Base-by-base conservation (phyloP, 2,329 filamentous ascomycete species). In the Setomelanomma holmii region DNA sequence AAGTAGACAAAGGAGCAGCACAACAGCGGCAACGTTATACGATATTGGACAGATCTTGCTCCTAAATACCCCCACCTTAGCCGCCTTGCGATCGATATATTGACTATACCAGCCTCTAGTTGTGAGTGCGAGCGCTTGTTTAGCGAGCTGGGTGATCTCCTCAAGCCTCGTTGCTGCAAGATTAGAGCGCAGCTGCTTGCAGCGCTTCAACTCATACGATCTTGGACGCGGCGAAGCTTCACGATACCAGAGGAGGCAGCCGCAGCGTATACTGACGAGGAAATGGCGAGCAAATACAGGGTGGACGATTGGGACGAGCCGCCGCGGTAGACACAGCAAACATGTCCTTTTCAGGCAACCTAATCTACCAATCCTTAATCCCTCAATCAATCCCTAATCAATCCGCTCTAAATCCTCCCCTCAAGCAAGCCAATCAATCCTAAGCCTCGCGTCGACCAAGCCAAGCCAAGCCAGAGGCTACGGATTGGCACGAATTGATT, bases 271-370 rank as follows among this genome's bases (percentile, higher is more conserved):
- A 42, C 40, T 2, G 40, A 27, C 21, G 22, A 42, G 20, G 40
- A 42, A 14, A 42, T 42, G 40, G 21, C 14, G 40, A 42, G 19
- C 4, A 42, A 27, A 24, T 42, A 42, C 22, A 24, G 40, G 14
- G n/a, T 42, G 40, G 40, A 42, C 40, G 17, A 42, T 42, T 42
- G 40, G 40, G 40, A 42, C 40, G 17, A 42, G 40, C 40, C 21
- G 21, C 40, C 20, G 22, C 20, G 27, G 40, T 42, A 27, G 21
- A 23, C 17, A 24, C 22, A 42, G 40, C 40, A 42, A 42, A 24
- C 24, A 42, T 42, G n/a, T 42, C 27, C 19, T 22, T 24, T 23
- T 42, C 16, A 27, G 40, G 40, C 40, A 42, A 42, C 40, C 40
- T 24, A 42, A 27, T 42, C 40, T 42, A 24, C 40, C 40, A 42